A percentile compares a stretch with the other conserved stretches of the same genome.
phyloP scores from a whole-genome alignment of 2,329 filamentous ascomycete species.

The Fusarium pseudograminearum region DNA sequence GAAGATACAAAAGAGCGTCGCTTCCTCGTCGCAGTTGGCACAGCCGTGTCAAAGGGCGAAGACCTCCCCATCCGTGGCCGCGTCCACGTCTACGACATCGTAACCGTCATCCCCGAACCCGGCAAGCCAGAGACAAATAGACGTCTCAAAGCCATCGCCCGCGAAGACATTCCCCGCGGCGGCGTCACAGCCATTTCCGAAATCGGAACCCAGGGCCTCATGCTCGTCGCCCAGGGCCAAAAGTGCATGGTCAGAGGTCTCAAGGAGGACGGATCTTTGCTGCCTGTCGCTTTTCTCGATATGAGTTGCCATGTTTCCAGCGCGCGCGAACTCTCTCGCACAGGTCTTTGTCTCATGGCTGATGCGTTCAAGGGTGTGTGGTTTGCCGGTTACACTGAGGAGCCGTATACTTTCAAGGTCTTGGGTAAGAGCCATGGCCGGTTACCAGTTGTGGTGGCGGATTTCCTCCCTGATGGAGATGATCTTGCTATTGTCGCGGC shows the following conservation, averaged over 20 bases:
- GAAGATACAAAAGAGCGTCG: constrained; percentile 90
- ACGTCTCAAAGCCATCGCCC: constrained; percentile 85
- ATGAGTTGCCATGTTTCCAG: constrained; percentile 93
- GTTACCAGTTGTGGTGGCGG: constrained; percentile 82
- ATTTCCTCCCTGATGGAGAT: constrained; percentile 88
- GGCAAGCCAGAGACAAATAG: constrained; percentile 86
- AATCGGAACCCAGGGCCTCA: constrained; percentile 87
- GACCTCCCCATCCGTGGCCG: constrained; percentile 87
- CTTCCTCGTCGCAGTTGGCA: constrained; percentile 86
- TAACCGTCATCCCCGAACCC: constrained; percentile 90
- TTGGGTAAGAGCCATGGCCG: constrained; percentile 87
- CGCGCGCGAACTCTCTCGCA: constrained; percentile 84
- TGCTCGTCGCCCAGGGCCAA: constrained; percentile 92
- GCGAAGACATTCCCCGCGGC: constrained; percentile 91
- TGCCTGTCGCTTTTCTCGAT: constrained; percentile 97
- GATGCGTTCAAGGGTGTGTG: constrained; percentile 95
- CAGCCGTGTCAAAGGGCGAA: constrained; percentile 87
- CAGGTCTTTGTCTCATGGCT: constrained; percentile 86
- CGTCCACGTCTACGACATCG: constrained; percentile 91
- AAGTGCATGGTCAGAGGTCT: constrained; percentile 97
- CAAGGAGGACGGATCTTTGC: constrained; percentile 91
- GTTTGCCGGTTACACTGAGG: constrained; percentile 96
- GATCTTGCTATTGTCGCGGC: constrained; percentile 85
- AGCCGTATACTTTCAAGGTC: constrained; percentile 94
- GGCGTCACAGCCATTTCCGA: constrained; percentile 88